Base-by-base conservation (phyloP, 2,329 filamentous ascomycete species). In the Mycosphaerella arachidis region DNA sequence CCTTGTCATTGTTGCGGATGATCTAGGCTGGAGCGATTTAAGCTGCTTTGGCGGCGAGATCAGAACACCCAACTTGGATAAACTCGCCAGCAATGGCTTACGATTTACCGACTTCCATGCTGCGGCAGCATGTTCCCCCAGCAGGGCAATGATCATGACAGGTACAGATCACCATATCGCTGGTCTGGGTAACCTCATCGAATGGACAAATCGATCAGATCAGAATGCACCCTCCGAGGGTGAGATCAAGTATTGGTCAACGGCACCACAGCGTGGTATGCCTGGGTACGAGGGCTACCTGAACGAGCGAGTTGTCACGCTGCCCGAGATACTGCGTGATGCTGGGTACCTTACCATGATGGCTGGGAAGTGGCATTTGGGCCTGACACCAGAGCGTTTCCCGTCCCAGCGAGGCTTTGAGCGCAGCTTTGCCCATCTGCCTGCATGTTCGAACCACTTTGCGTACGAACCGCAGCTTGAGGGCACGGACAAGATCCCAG, bases 91-190 rank as follows among this genome's bases (percentile, higher is more conserved):
- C 59, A 74, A 74, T 70, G 73, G 84, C 31, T 72, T 87, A 20
- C 81, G 84, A 5, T 85, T 87, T 67, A 87, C 84, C 0, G 82
- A 86, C 66, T 87, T 86, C 71, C 85, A 88, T 67, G 82, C 84
- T 1, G 85, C 86, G 0, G 82, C 84, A 2, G 85, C 85, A 54
- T 88, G 84, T 72, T 87, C 84, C 53, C 86, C 86, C 1, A 85
- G 84, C 2, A 77, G 85, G 40, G 83, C 84, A 18, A 88, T 88
- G 85, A 80, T 88, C 65, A 82, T 87, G 79, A 86, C 84, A 0
- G 84, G 84, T 4, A 87, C 84, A 0, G 84, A 86, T 66, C 80
- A 86, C 66, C 84, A 83, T 68, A 83, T 83, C 58, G 80, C 81
- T 9, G 81, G 85, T 1, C 75, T 87, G 2, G 84, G 84, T 1